Conservation (phyloP, 2,329 filamentous ascomycete species). For the Dendryphion nanum region DNA sequence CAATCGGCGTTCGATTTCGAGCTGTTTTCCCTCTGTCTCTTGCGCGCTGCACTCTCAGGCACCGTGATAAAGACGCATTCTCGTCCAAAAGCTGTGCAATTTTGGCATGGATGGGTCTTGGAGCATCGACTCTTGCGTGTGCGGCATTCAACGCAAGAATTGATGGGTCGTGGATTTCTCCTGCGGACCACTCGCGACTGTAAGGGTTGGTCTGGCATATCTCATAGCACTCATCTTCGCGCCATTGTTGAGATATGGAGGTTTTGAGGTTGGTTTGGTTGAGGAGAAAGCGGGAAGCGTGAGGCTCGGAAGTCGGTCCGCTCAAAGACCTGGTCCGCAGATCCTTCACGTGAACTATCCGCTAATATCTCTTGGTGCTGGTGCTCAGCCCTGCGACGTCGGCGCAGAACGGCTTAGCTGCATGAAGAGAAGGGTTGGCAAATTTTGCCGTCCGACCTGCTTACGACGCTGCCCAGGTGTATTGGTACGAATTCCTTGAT, state of each 20-base stretch:
- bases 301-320: conserved; percentile 21
- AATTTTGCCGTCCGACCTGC: too few relatives aligned
- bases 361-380: too few relatives aligned
- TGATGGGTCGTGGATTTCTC: conserved; percentile 40
- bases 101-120: conserved; percentile 41
- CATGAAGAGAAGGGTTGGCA: too few relatives aligned
- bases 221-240: conserved; percentile 25
- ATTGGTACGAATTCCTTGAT: too few relatives aligned
- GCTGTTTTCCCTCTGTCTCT: conserved; percentile 31
- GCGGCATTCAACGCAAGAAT: conserved; percentile 40
- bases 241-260: conserved; percentile 19
- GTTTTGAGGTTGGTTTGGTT: conserved; percentile 3
- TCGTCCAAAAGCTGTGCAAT: conserved; percentile 39
- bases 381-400: too few relatives aligned
- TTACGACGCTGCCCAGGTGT: too few relatives aligned
- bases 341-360: too few relatives aligned
- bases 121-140: conserved; percentile 39
- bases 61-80: conserved; percentile 41
- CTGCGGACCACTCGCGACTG: conserved; percentile 40
- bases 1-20: conserved; percentile 33
- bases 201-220: conserved; percentile 39
- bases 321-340: background rate
- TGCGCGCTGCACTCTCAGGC: conserved; percentile 37
- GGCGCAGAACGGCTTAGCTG: too few relatives aligned
- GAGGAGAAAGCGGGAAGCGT: conserved; percentile 1